These are phyloP conservation scores for Elongisporangium undulatum DNA, from an alignment of 352 stramenopile genomes.

Conservation along the genomic window DNA sequence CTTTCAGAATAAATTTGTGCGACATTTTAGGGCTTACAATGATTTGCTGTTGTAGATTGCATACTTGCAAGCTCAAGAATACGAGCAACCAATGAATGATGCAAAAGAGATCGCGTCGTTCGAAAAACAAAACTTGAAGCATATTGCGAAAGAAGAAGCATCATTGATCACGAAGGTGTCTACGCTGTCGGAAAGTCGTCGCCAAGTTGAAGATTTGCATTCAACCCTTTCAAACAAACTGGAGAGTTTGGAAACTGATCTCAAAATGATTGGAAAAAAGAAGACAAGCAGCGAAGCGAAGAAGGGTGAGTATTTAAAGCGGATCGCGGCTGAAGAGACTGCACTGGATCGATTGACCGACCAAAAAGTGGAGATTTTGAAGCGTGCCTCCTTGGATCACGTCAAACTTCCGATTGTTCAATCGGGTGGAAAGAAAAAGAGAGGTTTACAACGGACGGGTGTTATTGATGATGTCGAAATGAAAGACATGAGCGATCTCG, in stretches of 20 bases:
- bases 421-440: neutral
- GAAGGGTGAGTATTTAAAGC: slow-evolving; percentile 71
- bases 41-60: slow-evolving; percentile 32
- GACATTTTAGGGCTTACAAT: neutral
- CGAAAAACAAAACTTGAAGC: slow-evolving; percentile 49
- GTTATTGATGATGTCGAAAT: slow-evolving; percentile 54
- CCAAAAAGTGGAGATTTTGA: slow-evolving; percentile 93
- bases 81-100: slow-evolving; percentile 35
- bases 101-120: slow-evolving; percentile 36
- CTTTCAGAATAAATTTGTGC: slow-evolving; percentile 1
- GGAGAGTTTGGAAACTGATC: slow-evolving; percentile 52
- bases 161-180: slow-evolving; percentile 37
- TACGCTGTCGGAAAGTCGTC: slow-evolving; percentile 44
- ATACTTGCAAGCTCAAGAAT: slow-evolving; percentile 66
- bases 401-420: slow-evolving; percentile 79
- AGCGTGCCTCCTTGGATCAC: slow-evolving; percentile 94
- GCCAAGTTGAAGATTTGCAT: slow-evolving; percentile 8
- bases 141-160: slow-evolving; percentile 47
- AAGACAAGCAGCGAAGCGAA: slow-evolving; percentile 68
- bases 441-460: neutral
- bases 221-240: slow-evolving; percentile 28
- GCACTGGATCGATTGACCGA: slow-evolving; percentile 90
- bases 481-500: slow-evolving; percentile 24
- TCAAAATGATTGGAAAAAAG: slow-evolving; percentile 55
- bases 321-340: slow-evolving; percentile 86